Evolutionary conservation across 345 rosid species (phyloP), one percentile per base, ranked within the genome.

Genomic region (Rhodomyrtus tomentosa): DNA sequence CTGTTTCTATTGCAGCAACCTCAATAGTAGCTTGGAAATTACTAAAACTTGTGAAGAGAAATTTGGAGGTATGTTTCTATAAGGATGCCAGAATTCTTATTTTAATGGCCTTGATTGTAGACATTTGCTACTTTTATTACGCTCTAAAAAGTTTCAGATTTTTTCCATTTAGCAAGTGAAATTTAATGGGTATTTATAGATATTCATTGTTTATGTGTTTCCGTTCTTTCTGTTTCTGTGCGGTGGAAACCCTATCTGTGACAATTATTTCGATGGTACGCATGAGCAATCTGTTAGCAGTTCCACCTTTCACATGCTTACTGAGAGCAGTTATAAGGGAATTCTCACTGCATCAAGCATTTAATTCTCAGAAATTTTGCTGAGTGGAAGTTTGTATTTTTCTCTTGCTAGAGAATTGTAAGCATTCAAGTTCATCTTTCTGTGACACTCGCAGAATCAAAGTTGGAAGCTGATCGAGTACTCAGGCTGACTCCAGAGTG

Each of bases 401-500:
- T 81, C 76, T 58, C 51, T 84, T 45, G 68, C 82, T 85, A 82
- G 58, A 62, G 38, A 82, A 36, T 25, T 53, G 84, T 84, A 82
- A 62, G 55, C 45, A 80, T 72, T 86, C 84, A 80, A 82, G 86
- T 54, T 84, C 73, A 84, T 87, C 79, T 86, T 53, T 49, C 80
- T 82, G 55, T 68, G 73, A 68, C 84, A 86, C 53, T 89, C 86
- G 89, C 92, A 93, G 99, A 90, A 83, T 83, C 90, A 84, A 91
- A 91, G 84, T 88, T 91, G 81, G 95, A 90, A 80, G 85, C 88
- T 85, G 96, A 93, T 87, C 89, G 82, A 87, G 93, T 94, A 86
- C 89, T 94, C 84, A 91, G 83, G 87, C 85, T 96, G 90, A 93
- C 92, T 48, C 90, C 94, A 83, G 94, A 94, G 88, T 96, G 99